Percentiles rank a stretch among this genome's conserved stretches.
Conservation (phyloP, 148 eudicot species). For the Linanthus parryae region DNA sequence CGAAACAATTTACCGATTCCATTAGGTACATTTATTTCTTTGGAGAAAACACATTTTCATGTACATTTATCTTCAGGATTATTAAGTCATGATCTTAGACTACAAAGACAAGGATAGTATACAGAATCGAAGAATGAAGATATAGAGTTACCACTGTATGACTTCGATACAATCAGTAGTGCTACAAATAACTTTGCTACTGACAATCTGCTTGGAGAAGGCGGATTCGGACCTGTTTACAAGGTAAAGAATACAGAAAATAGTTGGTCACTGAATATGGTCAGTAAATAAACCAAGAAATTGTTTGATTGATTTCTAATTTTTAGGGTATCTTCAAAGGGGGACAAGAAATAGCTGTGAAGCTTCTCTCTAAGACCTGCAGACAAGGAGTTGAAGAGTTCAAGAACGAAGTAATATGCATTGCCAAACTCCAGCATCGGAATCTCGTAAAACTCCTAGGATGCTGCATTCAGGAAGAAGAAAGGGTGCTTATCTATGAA, state of each 20-base stretch:
- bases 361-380: constrained; percentile 1
- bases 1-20: not conserved
- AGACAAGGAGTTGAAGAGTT: not conserved
- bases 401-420: not conserved
- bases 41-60: not conserved
- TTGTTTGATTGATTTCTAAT: not conserved
- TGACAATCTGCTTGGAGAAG: not conserved
- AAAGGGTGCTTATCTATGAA: constrained; percentile 4
- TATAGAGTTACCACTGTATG: not conserved
- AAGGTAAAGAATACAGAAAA: not conserved
- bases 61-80: not conserved
- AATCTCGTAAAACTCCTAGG: constrained; percentile 3
- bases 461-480: constrained; percentile 5
- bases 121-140: not conserved
- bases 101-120: constrained; percentile 1
- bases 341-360: constrained; percentile 5
- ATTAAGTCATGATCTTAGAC: too few species aligned
- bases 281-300: not conserved
- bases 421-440: constrained; percentile 4
- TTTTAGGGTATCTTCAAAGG: constrained; percentile 1
- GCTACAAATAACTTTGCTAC: constrained; percentile 4
- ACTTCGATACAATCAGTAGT: not conserved
- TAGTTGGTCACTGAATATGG: not conserved
- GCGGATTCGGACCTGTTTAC: constrained; percentile 5
- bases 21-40: not conserved